Base-by-base conservation (phyloP, 2,329 filamentous ascomycete genomes). In the Drechslera avenae region DNA sequence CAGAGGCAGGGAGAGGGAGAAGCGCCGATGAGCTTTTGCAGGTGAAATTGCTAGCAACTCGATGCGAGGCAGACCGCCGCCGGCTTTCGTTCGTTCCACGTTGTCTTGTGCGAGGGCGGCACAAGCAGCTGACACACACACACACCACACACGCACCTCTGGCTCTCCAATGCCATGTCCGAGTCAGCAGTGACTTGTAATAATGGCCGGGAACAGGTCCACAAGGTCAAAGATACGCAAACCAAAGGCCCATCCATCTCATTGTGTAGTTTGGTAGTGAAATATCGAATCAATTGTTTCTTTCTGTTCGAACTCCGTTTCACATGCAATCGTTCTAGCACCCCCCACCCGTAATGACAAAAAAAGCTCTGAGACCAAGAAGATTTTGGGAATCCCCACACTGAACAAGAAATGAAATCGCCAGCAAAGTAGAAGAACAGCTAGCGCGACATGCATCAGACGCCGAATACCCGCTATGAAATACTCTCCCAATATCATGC, bases 281-380 rank as follows among this genome's bases (percentile, higher is more conserved):
- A 14, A 28, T 30, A 43, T 33, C 17, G 30, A 45, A 51, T 40
- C 41, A 61, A 62, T 59, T 67, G 63, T 67, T 63, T 66, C 62
- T 65, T 40, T 46, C 26, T 28, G 26, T 47, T 51, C 48, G 52
- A 65, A 61, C 62, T 61, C 65, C 62, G 39, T 50, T 62, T 54
- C 46, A 30, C 59, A 67, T 66, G 61, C 62, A 66, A 56, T 57
- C 52, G 56, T 56, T 64, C 62, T 66, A 66, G 56, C n/a, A n/a
- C 46, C 52, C 53, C 26, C 5, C 5, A 4, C 19, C 19, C 19
- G 50, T 41, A 52, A 34, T 46, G 23, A 48, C 52, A 55, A 46
- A 30, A 46, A 30, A 36, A 32, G 26, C 12, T 46, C 23, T 48
- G 50, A 50, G 49, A 55, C 49, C 46, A 48, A 44, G 46, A 53